Conservation (phyloP, 257 asterid species). For the Lithospermum erythrorhizon region DNA sequence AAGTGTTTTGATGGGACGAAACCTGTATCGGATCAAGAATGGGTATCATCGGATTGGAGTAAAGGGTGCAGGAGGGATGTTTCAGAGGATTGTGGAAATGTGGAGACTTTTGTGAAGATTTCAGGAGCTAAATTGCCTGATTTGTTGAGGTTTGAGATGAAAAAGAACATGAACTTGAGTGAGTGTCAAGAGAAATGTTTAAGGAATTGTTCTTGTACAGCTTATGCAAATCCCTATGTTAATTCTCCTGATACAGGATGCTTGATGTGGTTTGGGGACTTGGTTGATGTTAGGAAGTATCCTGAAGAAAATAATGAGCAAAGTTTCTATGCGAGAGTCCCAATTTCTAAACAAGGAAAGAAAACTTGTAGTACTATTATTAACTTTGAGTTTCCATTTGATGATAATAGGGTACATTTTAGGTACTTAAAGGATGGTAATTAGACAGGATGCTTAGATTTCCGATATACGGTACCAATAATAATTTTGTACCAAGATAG, state of each 20-base stretch:
- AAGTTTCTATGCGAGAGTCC: slow-evolving; percentile 22
- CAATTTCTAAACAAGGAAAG: slow-evolving; percentile 20
- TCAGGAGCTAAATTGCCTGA: slow-evolving; percentile 26
- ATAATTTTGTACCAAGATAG: too few species aligned
- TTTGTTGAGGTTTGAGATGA: slow-evolving; percentile 12
- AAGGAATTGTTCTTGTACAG: slow-evolving; percentile 27
- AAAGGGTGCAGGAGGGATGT: slow-evolving; percentile 17
- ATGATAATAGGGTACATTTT: too few species aligned
- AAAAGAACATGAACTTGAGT: slow-evolving; percentile 16
- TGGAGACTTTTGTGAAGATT: slow-evolving; percentile 19
- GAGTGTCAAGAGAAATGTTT: slow-evolving; percentile 23
- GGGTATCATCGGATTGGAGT: slow-evolving; percentile 20
- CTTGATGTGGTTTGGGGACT: slow-evolving; percentile 24
- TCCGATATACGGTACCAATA: too few species aligned
- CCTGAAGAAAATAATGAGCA: slow-evolving; percentile 18
- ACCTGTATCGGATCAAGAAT: slow-evolving; percentile 14
- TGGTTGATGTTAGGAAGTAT: slow-evolving; percentile 20
- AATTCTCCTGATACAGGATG: slow-evolving; percentile 17
- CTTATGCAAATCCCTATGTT: slow-evolving; percentile 20
- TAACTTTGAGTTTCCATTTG: too few species aligned
- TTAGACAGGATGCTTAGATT: too few species aligned
- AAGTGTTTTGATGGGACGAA: slow-evolving; percentile 18
- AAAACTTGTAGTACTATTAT: not conserved
- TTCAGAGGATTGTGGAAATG: slow-evolving; percentile 14
- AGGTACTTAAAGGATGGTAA: too few species aligned